Conservation (phyloP, 139 green algal species). For the Asterochloris erici region DNA sequence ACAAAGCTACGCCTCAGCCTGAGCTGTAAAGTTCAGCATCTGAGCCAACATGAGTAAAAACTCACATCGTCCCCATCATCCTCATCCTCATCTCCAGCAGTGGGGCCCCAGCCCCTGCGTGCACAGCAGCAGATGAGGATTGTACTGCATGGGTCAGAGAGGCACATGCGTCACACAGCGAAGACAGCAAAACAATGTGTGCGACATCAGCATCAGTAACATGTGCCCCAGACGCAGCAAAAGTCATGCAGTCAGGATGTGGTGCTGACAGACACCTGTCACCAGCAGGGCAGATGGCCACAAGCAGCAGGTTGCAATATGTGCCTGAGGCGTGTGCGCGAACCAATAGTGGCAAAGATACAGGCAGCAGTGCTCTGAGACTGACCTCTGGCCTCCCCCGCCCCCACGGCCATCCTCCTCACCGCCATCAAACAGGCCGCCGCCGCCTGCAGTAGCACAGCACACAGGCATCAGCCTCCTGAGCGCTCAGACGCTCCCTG, state of each 20-base stretch:
- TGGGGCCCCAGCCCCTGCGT: constrained; percentile 3
- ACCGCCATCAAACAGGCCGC: not conserved
- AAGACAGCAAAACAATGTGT: not conserved
- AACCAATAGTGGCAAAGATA: too few species aligned
- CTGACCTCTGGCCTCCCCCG: not conserved
- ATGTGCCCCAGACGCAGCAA: not conserved
- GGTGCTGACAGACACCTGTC: too few species aligned
- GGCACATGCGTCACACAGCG: not conserved
- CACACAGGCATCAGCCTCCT: too few species aligned
- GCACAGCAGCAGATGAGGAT: not conserved
- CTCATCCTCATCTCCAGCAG: constrained; percentile 4
- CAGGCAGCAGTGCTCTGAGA: too few species aligned
- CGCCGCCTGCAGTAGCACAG: not conserved
- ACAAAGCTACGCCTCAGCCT: too few species aligned
- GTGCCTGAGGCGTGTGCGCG: too few species aligned
- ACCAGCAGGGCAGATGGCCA: too few species aligned
- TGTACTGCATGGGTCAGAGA: not conserved
- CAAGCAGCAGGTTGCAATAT: too few species aligned
- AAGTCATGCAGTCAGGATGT: too few species aligned
- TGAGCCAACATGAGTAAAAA: too few species aligned
- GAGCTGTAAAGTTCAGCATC: too few species aligned
- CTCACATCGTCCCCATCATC: constrained; percentile 1
- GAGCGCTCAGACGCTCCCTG: too few species aligned
- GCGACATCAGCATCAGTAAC: not conserved
- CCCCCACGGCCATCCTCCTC: constrained; percentile 5